Base-by-base conservation (phyloP, 2,329 filamentous ascomycete species). In the Bretziella fagacearum region DNA sequence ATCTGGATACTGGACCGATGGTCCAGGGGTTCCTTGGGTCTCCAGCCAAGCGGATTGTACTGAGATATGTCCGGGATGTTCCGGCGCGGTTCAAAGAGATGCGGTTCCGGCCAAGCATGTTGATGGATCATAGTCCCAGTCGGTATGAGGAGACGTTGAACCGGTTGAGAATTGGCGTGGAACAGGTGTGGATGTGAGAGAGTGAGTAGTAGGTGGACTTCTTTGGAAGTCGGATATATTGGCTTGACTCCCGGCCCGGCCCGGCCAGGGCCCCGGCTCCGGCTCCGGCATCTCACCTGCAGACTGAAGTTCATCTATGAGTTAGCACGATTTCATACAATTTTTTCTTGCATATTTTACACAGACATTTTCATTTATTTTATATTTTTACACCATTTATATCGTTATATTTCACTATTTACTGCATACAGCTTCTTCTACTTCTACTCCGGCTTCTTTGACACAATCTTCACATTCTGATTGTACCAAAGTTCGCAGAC, bases 51-150 rank as follows among this genome's bases (percentile, higher is more conserved):
- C 66, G 81, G 44, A 73, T 82, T 33, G 74, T 84, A 51, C 62
- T 86, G 43, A 79, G 74, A 56, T 82, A 84, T 51, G 69, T 87
- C 10, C 65, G 73, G 48, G 76, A 86, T 58, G 81, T 84, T 25
- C 80, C 84, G 56, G 67, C 67, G 18, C 65, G 74, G 46, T 86
- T 86, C 58, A 67, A 73, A 23, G 81, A 86, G 62, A 64, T 85
- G 35, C 66, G 71, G 36, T 85, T 87, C 57, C 79, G 77, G 4
- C 73, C 76, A 20, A 77, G 78, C 40, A 84, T 85, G 79, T 64
- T 87, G 60, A 69, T 74, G 50, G 82, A 87, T 58, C 82, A 87
- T 57, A 84, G 74, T 53, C 82, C 82, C 2, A 79, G 74, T 22
- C 68, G 76, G 53, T 87, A 87, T 57, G 82, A 86, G 60, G 71